A percentile compares a stretch with the other conserved stretches of the same genome.
phyloP scores from a whole-genome alignment of 2,329 filamentous ascomycete genomes.

The Cladosporium sphaerospermum region DNA sequence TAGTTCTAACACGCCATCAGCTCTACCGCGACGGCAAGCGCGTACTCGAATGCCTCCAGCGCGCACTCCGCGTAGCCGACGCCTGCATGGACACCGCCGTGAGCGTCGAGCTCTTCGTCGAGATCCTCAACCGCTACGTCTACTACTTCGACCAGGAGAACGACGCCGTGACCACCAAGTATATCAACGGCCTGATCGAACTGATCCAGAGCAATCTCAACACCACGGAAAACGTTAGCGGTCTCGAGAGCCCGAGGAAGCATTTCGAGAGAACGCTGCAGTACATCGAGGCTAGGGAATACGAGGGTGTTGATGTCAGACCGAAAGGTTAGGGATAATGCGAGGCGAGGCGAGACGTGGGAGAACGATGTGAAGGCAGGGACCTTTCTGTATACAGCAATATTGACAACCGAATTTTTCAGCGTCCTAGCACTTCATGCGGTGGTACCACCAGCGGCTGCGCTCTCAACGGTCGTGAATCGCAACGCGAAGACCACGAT shows the following conservation, averaged over 20 bases:
- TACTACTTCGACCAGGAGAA: slow-evolving; percentile 99
- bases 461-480: too few relatives aligned
- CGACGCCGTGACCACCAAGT: slow-evolving; percentile 96
- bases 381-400: neutral
- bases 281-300: slow-evolving; percentile 85
- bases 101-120: slow-evolving; percentile 95
- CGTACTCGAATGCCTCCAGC: slow-evolving; percentile 91
- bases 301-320: slow-evolving; percentile 80
- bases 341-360: neutral
- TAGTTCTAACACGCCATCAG: slow-evolving; percentile 40
- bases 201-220: slow-evolving; percentile 94
- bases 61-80: slow-evolving; percentile 90
- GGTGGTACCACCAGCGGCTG: too few relatives aligned
- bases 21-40: slow-evolving; percentile 96
- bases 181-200: slow-evolving; percentile 95
- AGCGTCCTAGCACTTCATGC: too few relatives aligned
- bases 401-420: neutral
- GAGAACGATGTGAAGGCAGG: neutral
- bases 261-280: slow-evolving; percentile 94
- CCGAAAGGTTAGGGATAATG: slow-evolving; percentile 34
- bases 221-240: slow-evolving; percentile 66
- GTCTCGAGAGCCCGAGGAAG: slow-evolving; percentile 80
- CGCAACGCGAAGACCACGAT: too few relatives aligned
- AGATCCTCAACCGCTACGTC: slow-evolving; percentile 96
- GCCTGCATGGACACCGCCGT: slow-evolving; percentile 98